Conservation (phyloP, 208 protist genomes). For the Trypanosomatidae sp. region DNA sequence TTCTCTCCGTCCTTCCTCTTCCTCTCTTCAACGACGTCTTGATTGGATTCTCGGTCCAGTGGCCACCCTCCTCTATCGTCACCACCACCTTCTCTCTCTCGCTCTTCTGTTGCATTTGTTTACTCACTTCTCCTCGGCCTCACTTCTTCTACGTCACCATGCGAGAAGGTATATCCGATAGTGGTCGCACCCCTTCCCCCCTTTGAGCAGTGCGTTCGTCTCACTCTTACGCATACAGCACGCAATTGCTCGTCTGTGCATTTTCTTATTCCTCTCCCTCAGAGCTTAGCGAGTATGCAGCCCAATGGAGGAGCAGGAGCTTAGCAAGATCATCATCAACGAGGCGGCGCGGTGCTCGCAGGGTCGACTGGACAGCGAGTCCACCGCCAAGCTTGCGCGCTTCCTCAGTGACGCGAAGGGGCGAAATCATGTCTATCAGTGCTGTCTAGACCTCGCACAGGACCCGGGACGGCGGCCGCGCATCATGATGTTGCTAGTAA, state of each 20-base stretch:
- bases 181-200: background rate
- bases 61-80: background rate
- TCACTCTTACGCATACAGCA: background rate
- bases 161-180: background rate
- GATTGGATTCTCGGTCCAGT: background rate
- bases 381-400: constrained; percentile 29
- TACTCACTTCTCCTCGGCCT: background rate
- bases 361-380: constrained; percentile 24
- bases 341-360: constrained; percentile 33
- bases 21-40: background rate
- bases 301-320: constrained; percentile 15
- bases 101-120: too few species aligned
- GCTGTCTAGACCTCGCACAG: constrained; percentile 58
- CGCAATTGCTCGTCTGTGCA: background rate
- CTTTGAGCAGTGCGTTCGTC: background rate
- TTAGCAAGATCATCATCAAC: constrained; percentile 29
- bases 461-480: constrained; percentile 56
- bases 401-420: constrained; percentile 49
- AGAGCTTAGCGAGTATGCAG: background rate
- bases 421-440: constrained; percentile 64
- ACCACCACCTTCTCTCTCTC: background rate
- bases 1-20: background rate
- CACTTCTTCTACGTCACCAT: background rate
- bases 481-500: constrained; percentile 65
- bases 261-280: background rate